Base-by-base conservation (phyloP, 345 rosid genomes). In the Ceriops tagal region DNA sequence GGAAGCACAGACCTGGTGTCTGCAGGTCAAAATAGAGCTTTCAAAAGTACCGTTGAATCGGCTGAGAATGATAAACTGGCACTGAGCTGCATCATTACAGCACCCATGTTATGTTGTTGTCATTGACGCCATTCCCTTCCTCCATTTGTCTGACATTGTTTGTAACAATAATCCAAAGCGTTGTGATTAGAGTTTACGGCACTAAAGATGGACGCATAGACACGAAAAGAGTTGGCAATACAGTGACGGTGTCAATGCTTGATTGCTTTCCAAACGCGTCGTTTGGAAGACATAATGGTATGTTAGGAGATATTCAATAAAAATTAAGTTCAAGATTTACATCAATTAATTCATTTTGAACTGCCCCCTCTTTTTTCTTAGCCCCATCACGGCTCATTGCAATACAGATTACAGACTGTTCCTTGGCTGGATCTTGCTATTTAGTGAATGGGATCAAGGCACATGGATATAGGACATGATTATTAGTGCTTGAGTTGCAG, bases 121-220 rank as follows among this genome's bases (percentile, higher is more conserved):
- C 85, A 71, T 70, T 67, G 78, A 76, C 61, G 71, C 61, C 64
- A 67, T 70, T 71, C 61, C 64, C 68, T 70, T 69, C 75, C 70
- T 83, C 83, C 80, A 77, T 75, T 78, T 84, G 83, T 77, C 77
- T 52, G 61, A 64, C 11, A 67, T 49, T 70, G 62, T 64, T 64
- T 58, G 32, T 53, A 60, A 27, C 20, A 24, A 18, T 34, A 53
- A 31, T 28, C 28, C 20, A 26, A 9, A 28, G 20, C 37, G 19
- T 8, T 15, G 22, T 10, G 58, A 22, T 28, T 62, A 62, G 6
- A 43, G 32, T 39, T 64, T 56, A 13, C 13, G 47, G 10, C 5
- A 28, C 4, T 7, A 59, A 11, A 53, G 11, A 61, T 15, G 28
- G 13, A 15, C 9, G 9, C 11, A 22, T 9, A 15, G 8, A 55